Percentiles rank a stretch among this genome's conserved stretches.
Conservation (phyloP, 768 basidiomycete genomes). For the Hypholoma fasciculare region DNA sequence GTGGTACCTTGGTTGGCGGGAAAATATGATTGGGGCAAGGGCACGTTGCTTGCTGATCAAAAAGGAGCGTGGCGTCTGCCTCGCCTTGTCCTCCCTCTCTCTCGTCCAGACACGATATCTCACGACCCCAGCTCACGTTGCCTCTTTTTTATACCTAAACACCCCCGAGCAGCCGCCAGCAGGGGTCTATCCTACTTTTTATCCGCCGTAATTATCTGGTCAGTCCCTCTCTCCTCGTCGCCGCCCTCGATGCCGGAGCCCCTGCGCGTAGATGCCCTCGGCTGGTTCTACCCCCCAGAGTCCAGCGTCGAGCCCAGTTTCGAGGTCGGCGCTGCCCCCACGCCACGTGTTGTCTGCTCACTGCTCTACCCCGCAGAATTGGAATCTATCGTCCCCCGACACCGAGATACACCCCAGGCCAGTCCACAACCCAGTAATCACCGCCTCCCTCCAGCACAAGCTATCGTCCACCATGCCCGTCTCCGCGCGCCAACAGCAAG, state of each 20-base stretch:
- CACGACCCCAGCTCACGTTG: constrained; percentile 19
- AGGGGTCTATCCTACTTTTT: constrained; percentile 20
- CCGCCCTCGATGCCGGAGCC: constrained; percentile 19
- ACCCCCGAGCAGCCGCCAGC: too few relatives aligned
- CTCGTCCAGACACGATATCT: constrained; percentile 20
- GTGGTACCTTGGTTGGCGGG: background rate
- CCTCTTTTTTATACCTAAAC: constrained; percentile 13
- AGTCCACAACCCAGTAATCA: constrained; percentile 31
- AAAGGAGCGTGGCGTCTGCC: constrained; percentile 63
- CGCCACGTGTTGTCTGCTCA: constrained; percentile 32
- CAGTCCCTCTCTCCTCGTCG: constrained; percentile 20
- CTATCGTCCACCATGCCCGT: constrained; percentile 45
- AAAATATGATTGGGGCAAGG: constrained; percentile 24
- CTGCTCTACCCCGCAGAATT: constrained; percentile 34
- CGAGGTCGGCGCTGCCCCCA: constrained; percentile 40
- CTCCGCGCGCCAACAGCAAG: constrained; percentile 35
- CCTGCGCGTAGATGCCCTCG: constrained; percentile 37
- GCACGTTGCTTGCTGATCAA: constrained; percentile 80
- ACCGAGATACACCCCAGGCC: constrained; percentile 35
- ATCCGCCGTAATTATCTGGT: constrained; percentile 43
- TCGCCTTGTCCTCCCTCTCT: constrained; percentile 46
- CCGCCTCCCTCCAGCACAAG: constrained; percentile 35
- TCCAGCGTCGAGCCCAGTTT: constrained; percentile 37
- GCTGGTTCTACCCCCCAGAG: constrained; percentile 54
- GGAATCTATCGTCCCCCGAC: constrained; percentile 36